These are phyloP conservation scores for Picea glauca DNA, from an alignment of 75 land plant genomes.

Conservation along the genomic window DNA sequence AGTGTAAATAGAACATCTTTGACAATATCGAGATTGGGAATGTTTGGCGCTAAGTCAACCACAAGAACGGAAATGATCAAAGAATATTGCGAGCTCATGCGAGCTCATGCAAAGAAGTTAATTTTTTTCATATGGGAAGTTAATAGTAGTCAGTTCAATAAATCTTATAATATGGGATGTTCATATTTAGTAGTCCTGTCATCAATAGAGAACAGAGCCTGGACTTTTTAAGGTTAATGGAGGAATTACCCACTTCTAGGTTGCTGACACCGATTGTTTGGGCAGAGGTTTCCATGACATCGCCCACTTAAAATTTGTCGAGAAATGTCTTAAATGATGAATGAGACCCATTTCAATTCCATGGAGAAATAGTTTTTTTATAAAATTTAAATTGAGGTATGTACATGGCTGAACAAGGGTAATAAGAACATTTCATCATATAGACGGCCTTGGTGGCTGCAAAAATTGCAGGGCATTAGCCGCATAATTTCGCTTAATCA, in stretches of 20 bases:
- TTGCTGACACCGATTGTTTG: background rate
- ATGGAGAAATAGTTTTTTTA: background rate
- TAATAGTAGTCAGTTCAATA: no score
- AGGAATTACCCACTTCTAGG: background rate
- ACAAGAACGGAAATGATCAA: no score
- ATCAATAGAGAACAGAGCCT: background rate
- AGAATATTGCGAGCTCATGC: no score
- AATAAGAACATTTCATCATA: background rate
- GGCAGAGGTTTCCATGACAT: background rate
- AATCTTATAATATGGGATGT: no score
- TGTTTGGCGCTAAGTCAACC: no score
- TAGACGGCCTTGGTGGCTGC: background rate
- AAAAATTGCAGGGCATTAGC: background rate
- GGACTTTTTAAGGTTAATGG: background rate
- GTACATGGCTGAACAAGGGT: background rate
- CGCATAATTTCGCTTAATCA: background rate
- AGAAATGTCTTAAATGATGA: background rate
- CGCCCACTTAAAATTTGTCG: background rate
- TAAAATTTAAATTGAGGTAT: background rate
- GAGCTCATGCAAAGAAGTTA: no score
- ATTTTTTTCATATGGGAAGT: no score
- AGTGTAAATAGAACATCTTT: no score
- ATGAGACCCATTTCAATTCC: background rate
- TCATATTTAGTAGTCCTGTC: background rate
- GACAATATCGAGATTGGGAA: no score